A percentile compares a stretch with the other conserved stretches of the same genome.
These are phyloP conservation scores for Claviceps maximensis DNA, from an alignment of 2,329 filamentous ascomycete genomes.

Conservation along the genomic window DNA sequence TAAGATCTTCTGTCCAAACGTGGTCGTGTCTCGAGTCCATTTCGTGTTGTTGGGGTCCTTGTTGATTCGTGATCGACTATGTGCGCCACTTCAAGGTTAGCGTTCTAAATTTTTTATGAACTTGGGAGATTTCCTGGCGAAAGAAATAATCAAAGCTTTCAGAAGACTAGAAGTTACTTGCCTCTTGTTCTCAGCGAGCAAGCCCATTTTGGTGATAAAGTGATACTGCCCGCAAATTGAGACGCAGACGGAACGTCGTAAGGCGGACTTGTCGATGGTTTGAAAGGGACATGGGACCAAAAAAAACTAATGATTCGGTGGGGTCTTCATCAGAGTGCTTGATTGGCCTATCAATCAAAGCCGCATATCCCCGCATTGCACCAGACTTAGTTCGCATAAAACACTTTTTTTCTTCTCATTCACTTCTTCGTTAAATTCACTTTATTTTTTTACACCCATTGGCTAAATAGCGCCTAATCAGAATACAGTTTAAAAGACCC, in stretches of 20 bases:
- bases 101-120: neutral
- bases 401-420: neutral
- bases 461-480: neutral
- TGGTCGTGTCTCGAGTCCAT: slow-evolving; percentile 72
- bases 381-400: no score
- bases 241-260: neutral
- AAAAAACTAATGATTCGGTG: neutral
- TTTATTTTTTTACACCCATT: neutral
- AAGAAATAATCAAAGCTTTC: no score
- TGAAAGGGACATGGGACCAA: neutral
- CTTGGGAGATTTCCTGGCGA: no score
- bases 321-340: neutral
- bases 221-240: neutral
- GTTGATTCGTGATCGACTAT: slow-evolving; percentile 52
- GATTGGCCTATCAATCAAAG: neutral
- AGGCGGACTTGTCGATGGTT: neutral
- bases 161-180: slow-evolving; percentile 6
- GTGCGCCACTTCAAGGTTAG: neutral
- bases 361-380: neutral
- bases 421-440: neutral
- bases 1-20: slow-evolving; percentile 84
- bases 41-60: slow-evolving; percentile 90
- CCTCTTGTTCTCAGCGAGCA: slow-evolving; percentile 24
- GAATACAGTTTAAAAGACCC: neutral
- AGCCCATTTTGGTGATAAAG: slow-evolving; percentile 18